Conservation (phyloP, 495 filamentous ascomycete genomes). For the Aspergillus cristatus region DNA sequence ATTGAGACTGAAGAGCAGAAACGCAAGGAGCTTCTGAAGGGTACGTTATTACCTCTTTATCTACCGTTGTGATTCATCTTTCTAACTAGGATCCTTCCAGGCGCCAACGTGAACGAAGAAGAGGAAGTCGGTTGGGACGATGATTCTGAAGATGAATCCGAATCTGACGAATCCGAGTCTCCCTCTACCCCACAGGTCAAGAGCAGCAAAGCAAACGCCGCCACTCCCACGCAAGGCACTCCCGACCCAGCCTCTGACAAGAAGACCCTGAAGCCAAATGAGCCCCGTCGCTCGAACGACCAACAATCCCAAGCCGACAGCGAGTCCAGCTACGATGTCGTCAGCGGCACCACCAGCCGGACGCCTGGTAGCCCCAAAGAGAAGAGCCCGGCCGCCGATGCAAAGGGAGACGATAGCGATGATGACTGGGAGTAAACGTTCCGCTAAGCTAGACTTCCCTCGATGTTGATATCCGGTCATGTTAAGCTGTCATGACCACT, state of each 20-base stretch:
- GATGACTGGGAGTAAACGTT: constrained; percentile 73
- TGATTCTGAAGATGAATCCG: constrained; percentile 56
- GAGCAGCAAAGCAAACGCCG: constrained; percentile 5
- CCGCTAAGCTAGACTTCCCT: no score
- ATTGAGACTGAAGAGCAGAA: constrained; percentile 93
- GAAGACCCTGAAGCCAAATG: constrained; percentile 45
- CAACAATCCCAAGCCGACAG: constrained; percentile 77
- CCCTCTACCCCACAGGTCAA: constrained; percentile 42
- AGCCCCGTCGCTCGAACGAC: constrained; percentile 74
- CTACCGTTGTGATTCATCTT: constrained; percentile 6
- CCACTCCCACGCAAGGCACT: not conserved
- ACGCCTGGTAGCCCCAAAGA: constrained; percentile 71
- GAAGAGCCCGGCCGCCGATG: constrained; percentile 39
- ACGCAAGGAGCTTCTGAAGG: constrained; percentile 83
- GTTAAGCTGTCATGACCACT: constrained; percentile 6
- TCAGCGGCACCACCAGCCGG: constrained; percentile 76
- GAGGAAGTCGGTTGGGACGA: constrained; percentile 85
- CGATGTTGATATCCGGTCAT: not conserved
- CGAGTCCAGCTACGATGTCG: constrained; percentile 88
- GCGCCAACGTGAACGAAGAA: constrained; percentile 52
- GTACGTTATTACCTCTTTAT: constrained; percentile 39
- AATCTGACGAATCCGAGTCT: constrained; percentile 34
- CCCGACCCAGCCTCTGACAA: constrained; percentile 24
- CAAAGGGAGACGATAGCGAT: constrained; percentile 50
- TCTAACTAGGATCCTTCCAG: constrained; percentile 17